Evolutionary conservation across 305 asterid species (phyloP).

Genomic region (Striga hermonthica): DNA sequence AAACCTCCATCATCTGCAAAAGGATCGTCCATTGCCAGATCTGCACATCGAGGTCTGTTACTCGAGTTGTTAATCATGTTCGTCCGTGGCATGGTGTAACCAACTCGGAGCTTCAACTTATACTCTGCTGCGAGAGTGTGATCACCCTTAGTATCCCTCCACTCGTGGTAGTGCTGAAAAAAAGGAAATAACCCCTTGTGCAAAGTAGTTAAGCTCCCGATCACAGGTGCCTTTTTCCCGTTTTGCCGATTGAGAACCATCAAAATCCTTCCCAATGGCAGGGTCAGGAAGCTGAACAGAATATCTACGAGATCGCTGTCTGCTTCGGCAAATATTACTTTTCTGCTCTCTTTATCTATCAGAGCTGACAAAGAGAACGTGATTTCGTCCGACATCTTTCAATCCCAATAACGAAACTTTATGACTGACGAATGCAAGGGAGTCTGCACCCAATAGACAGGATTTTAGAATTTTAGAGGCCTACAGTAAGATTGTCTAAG

Average conservation of each 20-base stretch:
- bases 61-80: not conserved
- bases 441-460: too few relatives aligned
- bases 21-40: too few relatives aligned
- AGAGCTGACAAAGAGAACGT: not conserved
- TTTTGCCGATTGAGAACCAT: conserved; percentile 18
- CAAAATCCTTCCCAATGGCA: conserved; percentile 30
- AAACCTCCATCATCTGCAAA: not conserved
- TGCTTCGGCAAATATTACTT: conserved; percentile 7
- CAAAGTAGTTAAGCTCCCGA: conserved; percentile 7
- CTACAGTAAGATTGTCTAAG: too few relatives aligned
- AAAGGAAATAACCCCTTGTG: not conserved
- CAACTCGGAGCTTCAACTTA: conserved; percentile 23
- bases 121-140: not conserved
- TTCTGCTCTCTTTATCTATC: not conserved
- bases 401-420: too few relatives aligned
- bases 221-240: not conserved
- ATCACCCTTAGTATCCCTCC: not conserved
- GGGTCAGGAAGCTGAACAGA: conserved; percentile 24
- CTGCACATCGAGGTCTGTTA: not conserved
- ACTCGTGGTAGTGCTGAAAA: not conserved
- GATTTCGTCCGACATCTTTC: not conserved
- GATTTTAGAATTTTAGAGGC: too few relatives aligned
- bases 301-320: conserved; percentile 15
- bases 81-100: not conserved
- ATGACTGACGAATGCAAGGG: too few relatives aligned